Evolutionary conservation across 169 alveolate genomes (phyloP), one percentile per base, ranked within the genome.

Genomic region (Perkinsus marinus): DNA sequence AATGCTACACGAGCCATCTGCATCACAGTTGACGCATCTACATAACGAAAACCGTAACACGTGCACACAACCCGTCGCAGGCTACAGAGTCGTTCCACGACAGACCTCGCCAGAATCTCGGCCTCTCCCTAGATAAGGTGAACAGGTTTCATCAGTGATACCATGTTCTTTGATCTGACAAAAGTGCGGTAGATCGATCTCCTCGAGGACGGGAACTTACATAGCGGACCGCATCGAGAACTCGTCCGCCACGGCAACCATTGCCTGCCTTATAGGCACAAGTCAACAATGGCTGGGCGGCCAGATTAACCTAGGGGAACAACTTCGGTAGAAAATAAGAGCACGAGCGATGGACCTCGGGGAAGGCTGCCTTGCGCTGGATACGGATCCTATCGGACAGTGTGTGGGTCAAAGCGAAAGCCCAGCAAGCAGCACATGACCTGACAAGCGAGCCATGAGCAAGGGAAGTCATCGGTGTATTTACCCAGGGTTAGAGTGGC

Each of bases 121-220:
- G 79, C 96, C 97, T 90, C 94, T 93, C 38, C 95, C 97, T 90
- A 93, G 91, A 47, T 95, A 95, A 89, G 92, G 89, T 36, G 95
- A 94, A 92, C 97, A 95, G 90, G 97, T 94, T 92, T 95, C 96
- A 89, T 95, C 97, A 89, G 97, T 93, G n/a, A 94, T 91, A 36
- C 94, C 92, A 89, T 95, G 91, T 30, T 93, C 91, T 39, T 57
- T 57, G 79, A 57, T 57, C 79, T 57, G 79, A 57, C 79, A 10
- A 41, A 41, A 10, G 19, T 16, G 79, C 5, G 3, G 34, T 16
- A 2, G 36, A 57, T 13, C n/a, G 34, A 26, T 2, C 79, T 13
- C 5, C 79, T 0, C 34, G 79, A 57, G n/a, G 26, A 26, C 79
- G 5, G 37, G 3, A 5, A 2, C 92, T 89, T 39, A 94, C 95